Conservation (phyloP, 2,329 filamentous ascomycete genomes). For the Rasamsonia emersonii region DNA sequence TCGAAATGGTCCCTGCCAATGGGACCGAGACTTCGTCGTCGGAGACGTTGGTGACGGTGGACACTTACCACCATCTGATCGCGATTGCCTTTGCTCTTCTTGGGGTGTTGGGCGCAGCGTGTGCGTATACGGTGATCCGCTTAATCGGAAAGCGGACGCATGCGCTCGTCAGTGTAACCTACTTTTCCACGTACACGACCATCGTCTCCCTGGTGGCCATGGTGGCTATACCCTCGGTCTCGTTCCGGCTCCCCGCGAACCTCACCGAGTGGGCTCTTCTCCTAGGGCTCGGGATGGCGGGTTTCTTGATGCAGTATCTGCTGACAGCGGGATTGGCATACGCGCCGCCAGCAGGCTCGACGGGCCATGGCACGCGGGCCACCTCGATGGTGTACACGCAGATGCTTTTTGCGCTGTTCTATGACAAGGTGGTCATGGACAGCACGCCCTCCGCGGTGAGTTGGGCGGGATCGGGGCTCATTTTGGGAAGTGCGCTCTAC, state of each 20-base stretch:
- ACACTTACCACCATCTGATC: conserved; percentile 55
- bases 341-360: conserved; percentile 46
- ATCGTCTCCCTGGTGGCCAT: conserved; percentile 58
- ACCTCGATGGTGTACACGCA: conserved; percentile 62
- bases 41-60: conserved; percentile 11
- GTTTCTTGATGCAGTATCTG: conserved; percentile 81
- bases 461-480: conserved; percentile 54
- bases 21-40: not conserved
- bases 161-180: conserved; percentile 76
- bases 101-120: conserved; percentile 67
- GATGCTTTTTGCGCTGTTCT: conserved; percentile 59
- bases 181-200: conserved; percentile 65
- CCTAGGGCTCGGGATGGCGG: conserved; percentile 59
- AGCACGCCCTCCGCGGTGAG: conserved; percentile 49
- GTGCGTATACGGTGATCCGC: conserved; percentile 68
- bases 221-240: conserved; percentile 45
- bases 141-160: conserved; percentile 74
- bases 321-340: conserved; percentile 67
- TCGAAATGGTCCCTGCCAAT: conserved; percentile 1
- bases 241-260: conserved; percentile 48
- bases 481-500: conserved; percentile 57
- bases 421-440: conserved; percentile 57
- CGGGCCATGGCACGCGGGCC: conserved; percentile 37
- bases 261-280: conserved; percentile 58
- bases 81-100: conserved; percentile 66